Percentiles rank a stretch among this genome's conserved stretches.
Conservation (phyloP, 2,329 filamentous ascomycete species). For the Colletotrichum chlorophyti region DNA sequence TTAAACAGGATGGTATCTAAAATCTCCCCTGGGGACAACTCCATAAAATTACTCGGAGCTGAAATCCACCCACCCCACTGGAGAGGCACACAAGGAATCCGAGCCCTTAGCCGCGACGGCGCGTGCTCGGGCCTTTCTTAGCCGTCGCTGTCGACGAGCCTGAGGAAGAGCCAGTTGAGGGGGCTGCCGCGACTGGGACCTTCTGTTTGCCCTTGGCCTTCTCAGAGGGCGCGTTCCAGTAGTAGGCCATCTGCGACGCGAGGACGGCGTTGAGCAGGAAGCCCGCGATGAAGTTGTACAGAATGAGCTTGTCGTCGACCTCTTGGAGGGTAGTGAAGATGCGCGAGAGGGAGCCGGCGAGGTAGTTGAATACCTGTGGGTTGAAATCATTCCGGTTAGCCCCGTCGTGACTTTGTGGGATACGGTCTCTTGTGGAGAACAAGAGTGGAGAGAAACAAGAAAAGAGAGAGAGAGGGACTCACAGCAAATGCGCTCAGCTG, state of each 20-base stretch:
- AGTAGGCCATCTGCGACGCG: constrained; percentile 90
- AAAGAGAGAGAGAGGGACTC: constrained; percentile 46
- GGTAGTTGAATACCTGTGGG: constrained; percentile 93
- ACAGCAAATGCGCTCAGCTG: constrained; percentile 97
- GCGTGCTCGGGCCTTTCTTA: constrained; percentile 50
- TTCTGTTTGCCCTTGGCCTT: constrained; percentile 53
- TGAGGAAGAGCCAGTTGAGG: constrained; percentile 29
- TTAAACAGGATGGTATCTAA: constrained; percentile 19
- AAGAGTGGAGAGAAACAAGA: background rate
- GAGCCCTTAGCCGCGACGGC: constrained; percentile 46
- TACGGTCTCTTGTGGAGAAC: too few relatives aligned
- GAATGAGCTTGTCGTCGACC: constrained; percentile 94
- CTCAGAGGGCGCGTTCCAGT: constrained; percentile 79
- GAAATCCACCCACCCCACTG: too few relatives aligned
- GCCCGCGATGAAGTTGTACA: constrained; percentile 92
- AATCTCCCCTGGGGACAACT: background rate
- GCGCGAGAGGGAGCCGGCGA: constrained; percentile 87
- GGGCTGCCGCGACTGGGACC: constrained; percentile 33
- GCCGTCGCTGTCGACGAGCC: constrained; percentile 35
- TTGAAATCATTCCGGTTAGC: background rate
- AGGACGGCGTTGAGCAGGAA: constrained; percentile 90
- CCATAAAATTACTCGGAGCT: too few relatives aligned
- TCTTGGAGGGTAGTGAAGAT: constrained; percentile 98
- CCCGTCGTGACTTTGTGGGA: too few relatives aligned
- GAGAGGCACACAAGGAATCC: too few relatives aligned